These are phyloP conservation scores for Agrocybe pediades DNA, from an alignment of 768 basidiomycete species.

Conservation along the genomic window DNA sequence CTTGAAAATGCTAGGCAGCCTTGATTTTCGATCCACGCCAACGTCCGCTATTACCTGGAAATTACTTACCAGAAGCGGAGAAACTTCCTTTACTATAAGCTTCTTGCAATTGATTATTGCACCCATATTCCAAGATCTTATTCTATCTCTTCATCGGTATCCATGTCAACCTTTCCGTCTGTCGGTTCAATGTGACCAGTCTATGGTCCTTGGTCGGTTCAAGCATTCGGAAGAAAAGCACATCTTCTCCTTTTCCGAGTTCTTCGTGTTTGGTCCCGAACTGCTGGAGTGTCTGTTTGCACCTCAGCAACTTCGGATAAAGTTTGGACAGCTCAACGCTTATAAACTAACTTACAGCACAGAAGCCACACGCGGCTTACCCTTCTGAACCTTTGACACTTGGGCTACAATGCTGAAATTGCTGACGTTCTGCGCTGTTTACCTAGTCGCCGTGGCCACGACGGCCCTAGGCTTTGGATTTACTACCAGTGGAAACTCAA, in stretches of 20 bases:
- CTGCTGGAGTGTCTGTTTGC: not conserved
- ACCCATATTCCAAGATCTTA: no score
- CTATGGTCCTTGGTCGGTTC: not conserved
- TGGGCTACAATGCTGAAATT: constrained; percentile 2
- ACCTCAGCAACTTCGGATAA: constrained; percentile 1
- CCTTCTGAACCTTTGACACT: not conserved
- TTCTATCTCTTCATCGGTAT: not conserved
- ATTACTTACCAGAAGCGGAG: no score
- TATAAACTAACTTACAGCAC: not conserved
- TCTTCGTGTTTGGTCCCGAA: not conserved
- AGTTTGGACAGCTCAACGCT: not conserved
- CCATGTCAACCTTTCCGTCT: not conserved
- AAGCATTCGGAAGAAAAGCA: not conserved
- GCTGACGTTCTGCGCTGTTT: constrained; percentile 1
- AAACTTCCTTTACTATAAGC: not conserved
- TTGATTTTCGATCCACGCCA: no score
- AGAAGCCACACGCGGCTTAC: not conserved
- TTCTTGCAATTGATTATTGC: no score
- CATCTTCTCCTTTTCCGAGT: not conserved
- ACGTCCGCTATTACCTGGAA: no score
- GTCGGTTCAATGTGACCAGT: not conserved
- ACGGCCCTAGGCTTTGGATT: constrained; percentile 26
- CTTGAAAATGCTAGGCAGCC: no score
- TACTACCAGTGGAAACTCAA: constrained; percentile 29
- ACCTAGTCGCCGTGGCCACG: constrained; percentile 3